Conservation (phyloP, 2,329 filamentous ascomycete genomes). For the Fusarium odoratissimum region DNA sequence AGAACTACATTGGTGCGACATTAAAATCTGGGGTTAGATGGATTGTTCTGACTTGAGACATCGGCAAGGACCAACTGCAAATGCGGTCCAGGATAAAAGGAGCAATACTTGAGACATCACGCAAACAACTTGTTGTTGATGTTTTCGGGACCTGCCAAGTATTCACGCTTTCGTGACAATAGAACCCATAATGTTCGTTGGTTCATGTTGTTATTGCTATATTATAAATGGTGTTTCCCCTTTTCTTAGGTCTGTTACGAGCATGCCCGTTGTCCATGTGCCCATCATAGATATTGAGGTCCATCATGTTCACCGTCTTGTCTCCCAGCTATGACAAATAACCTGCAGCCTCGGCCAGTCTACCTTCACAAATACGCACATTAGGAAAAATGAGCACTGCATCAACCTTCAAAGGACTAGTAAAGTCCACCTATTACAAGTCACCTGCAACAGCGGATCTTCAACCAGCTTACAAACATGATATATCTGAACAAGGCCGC, state of each 20-base stretch:
- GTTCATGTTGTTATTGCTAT: neutral
- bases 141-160: neutral
- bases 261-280: neutral
- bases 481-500: neutral
- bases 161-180: conserved; percentile 9
- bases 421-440: neutral
- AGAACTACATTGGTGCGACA: neutral
- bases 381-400: neutral
- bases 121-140: neutral
- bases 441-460: neutral
- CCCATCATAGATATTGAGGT: neutral
- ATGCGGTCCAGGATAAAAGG: conserved; percentile 1
- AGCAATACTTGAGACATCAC: conserved; percentile 11
- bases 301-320: neutral
- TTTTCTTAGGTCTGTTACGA: no score
- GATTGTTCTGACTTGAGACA: conserved; percentile 8
- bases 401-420: neutral
- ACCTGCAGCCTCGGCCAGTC: neutral
- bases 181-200: neutral
- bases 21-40: neutral
- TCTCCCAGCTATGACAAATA: neutral
- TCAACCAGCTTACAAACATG: neutral
- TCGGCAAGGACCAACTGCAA: neutral
- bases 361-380: neutral
- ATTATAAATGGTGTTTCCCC: neutral